Percentiles rank a stretch among this genome's conserved stretches.
Conservation (phyloP, 306 rosid species). For the Fragaria ananassa region DNA sequence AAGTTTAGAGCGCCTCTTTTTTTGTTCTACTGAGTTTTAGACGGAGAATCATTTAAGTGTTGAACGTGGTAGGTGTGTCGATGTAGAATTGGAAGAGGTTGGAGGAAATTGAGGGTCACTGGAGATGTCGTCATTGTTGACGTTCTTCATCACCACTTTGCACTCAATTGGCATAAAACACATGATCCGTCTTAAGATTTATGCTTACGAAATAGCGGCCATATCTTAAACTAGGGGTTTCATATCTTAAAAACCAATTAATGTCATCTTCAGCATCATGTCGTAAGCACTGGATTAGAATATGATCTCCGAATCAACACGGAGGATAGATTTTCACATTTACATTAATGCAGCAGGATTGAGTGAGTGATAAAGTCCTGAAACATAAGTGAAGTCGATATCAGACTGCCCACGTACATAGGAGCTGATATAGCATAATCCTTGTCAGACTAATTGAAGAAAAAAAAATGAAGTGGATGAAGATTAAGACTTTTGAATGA, state of each 20-base stretch:
- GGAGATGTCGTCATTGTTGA: constrained; percentile 52
- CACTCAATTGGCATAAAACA: background rate
- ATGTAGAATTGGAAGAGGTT: background rate
- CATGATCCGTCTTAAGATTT: background rate
- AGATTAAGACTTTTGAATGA: background rate
- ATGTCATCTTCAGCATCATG: background rate
- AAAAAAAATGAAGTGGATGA: background rate
- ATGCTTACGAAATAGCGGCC: background rate
- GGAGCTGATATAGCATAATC: accelerated
- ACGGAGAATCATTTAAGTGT: background rate
- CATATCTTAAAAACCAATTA: background rate
- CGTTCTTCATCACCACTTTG: constrained; percentile 13
- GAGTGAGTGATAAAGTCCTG: background rate
- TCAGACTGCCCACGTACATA: no score
- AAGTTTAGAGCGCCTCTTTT: background rate
- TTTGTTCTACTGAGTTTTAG: background rate
- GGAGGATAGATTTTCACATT: background rate
- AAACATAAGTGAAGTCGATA: background rate
- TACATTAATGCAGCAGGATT: background rate
- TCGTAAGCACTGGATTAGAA: background rate
- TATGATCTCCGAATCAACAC: no score
- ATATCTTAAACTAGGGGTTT: background rate
- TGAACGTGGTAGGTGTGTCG: background rate
- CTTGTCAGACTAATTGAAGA: no score
- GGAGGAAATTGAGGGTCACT: constrained; percentile 13